A percentile compares a stretch with the other conserved stretches of the same genome.
Conservation (phyloP, 352 stramenopile species). For the Pythium myriotylum region DNA sequence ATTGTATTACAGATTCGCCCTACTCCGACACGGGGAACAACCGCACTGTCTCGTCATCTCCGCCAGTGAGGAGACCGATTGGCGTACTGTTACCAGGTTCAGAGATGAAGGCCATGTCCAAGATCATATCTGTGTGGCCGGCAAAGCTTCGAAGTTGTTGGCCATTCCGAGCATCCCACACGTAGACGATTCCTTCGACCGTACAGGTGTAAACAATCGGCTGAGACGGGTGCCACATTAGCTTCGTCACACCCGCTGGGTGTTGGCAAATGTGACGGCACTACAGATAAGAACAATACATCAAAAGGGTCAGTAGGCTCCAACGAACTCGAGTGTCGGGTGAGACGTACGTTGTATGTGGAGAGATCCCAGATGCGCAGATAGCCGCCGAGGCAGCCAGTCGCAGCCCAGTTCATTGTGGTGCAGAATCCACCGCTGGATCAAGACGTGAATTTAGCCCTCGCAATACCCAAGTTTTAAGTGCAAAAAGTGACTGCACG, state of each 20-base stretch:
- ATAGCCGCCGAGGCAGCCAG: conserved; percentile 92
- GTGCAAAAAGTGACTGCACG: conserved; percentile 12
- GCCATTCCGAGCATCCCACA: conserved; percentile 91
- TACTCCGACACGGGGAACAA: conserved; percentile 72
- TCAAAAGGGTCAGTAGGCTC: neutral
- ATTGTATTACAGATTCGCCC: conserved; percentile 16
- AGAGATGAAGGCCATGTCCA: conserved; percentile 86
- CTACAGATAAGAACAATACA: conserved; percentile 24
- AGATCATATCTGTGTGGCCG: conserved; percentile 91
- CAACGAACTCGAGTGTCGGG: neutral
- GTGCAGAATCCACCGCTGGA: conserved; percentile 92
- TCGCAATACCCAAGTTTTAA: neutral
- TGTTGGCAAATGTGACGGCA: conserved; percentile 89
- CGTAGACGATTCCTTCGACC: conserved; percentile 88
- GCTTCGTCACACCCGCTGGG: conserved; percentile 88
- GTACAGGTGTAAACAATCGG: conserved; percentile 89
- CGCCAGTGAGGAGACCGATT: conserved; percentile 69
- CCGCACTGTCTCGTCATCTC: conserved; percentile 83
- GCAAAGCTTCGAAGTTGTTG: conserved; percentile 73
- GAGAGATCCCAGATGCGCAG: conserved; percentile 97
- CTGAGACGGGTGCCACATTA: conserved; percentile 88
- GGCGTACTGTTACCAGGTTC: conserved; percentile 43
- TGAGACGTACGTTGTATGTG: conserved; percentile 60
- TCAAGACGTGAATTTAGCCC: neutral
- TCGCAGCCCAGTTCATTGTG: conserved; percentile 95